Conservation (phyloP, 1,139 yeast species). For the Zygosaccharomyces pseudobailii region DNA sequence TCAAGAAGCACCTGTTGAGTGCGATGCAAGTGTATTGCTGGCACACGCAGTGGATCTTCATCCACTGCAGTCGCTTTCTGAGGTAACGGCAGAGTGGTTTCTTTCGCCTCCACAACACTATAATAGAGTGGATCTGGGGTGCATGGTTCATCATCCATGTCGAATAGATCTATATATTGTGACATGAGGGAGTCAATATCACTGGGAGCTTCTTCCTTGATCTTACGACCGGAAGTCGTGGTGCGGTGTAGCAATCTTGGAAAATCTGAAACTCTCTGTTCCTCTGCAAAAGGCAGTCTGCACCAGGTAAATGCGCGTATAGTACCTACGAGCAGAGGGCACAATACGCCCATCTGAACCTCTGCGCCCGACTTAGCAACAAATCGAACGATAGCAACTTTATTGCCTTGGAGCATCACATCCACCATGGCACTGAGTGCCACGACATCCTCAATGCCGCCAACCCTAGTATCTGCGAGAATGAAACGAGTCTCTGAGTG, state of each 20-base stretch:
- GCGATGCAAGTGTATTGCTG: constrained; percentile 25
- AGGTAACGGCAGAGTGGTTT: constrained; percentile 22
- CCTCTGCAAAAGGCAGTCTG: constrained; percentile 75
- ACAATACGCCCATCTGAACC: constrained; percentile 52
- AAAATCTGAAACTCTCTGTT: constrained; percentile 60
- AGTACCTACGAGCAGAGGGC: constrained; percentile 43
- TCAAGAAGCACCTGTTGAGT: constrained; percentile 26
- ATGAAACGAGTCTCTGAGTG: constrained; percentile 58
- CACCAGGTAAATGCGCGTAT: constrained; percentile 36
- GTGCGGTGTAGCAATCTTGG: constrained; percentile 44
- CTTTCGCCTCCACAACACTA: constrained; percentile 9
- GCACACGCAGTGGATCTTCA: constrained; percentile 23
- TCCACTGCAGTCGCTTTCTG: background rate
- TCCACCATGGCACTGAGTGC: constrained; percentile 53
- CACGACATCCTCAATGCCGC: constrained; percentile 38
- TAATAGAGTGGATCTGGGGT: constrained; percentile 14
- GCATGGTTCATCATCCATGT: constrained; percentile 16
- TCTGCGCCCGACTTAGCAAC: constrained; percentile 48
- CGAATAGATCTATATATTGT: constrained; percentile 25
- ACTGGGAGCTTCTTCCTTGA: constrained; percentile 15
- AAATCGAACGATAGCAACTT: constrained; percentile 58
- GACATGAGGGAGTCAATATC: constrained; percentile 25
- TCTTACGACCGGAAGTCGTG: constrained; percentile 35
- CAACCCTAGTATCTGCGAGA: constrained; percentile 40
- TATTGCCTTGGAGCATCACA: constrained; percentile 45